Conservation (phyloP, 345 rosid genomes). For the Psidium friedrichsthalianum region DNA sequence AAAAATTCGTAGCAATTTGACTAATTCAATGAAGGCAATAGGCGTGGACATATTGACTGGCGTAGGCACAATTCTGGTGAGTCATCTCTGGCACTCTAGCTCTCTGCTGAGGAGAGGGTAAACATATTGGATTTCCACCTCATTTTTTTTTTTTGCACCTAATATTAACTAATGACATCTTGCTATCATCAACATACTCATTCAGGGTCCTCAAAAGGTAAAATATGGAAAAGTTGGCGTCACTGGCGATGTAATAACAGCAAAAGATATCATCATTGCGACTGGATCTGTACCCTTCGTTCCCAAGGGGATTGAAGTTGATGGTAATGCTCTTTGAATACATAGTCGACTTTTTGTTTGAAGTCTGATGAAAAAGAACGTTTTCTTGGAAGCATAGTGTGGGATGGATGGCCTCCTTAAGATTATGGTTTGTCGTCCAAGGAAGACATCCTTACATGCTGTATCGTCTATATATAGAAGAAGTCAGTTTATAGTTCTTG, state of each 20-base stretch:
- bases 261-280: constrained; percentile 76
- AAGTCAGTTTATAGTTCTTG: neutral
- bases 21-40: constrained; percentile 87
- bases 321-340: constrained; percentile 33
- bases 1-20: constrained; percentile 77
- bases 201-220: constrained; percentile 91
- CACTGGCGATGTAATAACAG: constrained; percentile 53
- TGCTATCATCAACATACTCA: neutral
- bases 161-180: neutral
- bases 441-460: neutral
- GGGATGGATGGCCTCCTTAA: neutral
- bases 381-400: neutral
- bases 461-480: neutral
- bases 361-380: neutral
- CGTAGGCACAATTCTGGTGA: constrained; percentile 69
- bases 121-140: neutral
- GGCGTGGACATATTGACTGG: constrained; percentile 97
- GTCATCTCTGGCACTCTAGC: constrained; percentile 1
- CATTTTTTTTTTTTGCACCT: neutral
- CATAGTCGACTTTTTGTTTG: neutral
- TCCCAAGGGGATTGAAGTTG: constrained; percentile 97
- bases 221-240: constrained; percentile 60
- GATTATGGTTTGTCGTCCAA: neutral
- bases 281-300: constrained; percentile 99
- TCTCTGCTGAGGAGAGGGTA: no score